Conservation (phyloP, 345 rosid genomes). For the Salix exigua region DNA sequence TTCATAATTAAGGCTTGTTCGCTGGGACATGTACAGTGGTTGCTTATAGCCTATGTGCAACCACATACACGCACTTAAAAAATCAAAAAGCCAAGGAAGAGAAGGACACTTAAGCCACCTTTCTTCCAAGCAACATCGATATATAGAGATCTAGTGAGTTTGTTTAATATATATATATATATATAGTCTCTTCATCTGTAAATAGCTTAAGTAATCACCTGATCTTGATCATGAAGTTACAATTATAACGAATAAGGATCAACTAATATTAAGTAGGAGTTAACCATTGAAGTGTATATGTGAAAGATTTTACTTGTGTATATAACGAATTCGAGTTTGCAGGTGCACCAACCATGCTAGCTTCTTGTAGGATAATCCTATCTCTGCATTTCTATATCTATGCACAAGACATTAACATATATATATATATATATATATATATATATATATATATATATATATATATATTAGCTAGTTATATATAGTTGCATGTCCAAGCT, state of each 20-base stretch:
- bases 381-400: background rate
- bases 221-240: conserved; percentile 13
- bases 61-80: conserved; percentile 3
- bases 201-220: background rate
- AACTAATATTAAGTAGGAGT: background rate
- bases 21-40: conserved; percentile 8
- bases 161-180: no score
- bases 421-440: no score
- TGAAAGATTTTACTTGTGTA: conserved; percentile 3
- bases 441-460: no score
- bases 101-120: conserved; percentile 34
- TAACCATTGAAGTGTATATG: background rate
- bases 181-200: background rate
- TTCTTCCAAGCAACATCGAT: conserved; percentile 16
- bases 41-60: conserved; percentile 16
- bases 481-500: no score
- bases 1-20: background rate
- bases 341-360: conserved; percentile 35
- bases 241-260: background rate
- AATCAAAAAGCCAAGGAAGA: conserved; percentile 11
- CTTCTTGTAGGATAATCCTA: conserved; percentile 16
- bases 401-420: background rate
- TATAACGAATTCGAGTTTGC: background rate
- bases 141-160: no score
- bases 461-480: no score